Conservation (phyloP, 495 filamentous ascomycete genomes). For the Venustampulla echinocandica region DNA sequence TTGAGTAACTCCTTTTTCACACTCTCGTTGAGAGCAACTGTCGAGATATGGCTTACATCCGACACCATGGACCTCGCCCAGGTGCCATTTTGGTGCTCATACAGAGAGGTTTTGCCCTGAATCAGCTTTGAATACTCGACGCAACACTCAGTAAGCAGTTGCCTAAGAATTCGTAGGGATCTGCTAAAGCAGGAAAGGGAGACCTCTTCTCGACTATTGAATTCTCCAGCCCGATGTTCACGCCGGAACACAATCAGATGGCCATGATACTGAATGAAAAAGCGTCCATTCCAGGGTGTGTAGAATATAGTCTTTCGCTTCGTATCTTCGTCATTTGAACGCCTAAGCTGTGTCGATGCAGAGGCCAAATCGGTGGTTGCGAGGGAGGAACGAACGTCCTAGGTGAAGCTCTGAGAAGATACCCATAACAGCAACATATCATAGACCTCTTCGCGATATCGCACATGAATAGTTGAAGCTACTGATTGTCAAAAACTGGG, state of each 20-base stretch:
- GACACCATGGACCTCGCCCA: slow-evolving; percentile 2
- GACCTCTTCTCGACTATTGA: slow-evolving; percentile 7
- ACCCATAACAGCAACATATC: slow-evolving; percentile 11
- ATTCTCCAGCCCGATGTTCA: slow-evolving; percentile 7
- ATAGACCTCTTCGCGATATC: slow-evolving; percentile 7
- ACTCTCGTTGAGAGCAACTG: slow-evolving; percentile 7
- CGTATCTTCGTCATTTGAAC: slow-evolving; percentile 7
- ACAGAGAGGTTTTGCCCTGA: no score
- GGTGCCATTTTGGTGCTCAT: background rate
- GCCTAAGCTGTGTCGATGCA: slow-evolving; percentile 6
- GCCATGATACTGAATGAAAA: slow-evolving; percentile 10
- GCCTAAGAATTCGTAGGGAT: no score
- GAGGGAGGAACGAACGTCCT: slow-evolving; percentile 10
- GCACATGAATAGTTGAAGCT: slow-evolving; percentile 14
- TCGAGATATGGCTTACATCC: slow-evolving; percentile 8
- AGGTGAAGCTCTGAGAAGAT: slow-evolving; percentile 13
- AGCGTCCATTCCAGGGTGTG: slow-evolving; percentile 9
- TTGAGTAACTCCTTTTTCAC: slow-evolving; percentile 4
- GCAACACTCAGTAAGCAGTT: no score
- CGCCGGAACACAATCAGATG: slow-evolving; percentile 6
- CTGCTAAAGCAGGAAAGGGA: no score
- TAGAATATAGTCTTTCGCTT: slow-evolving; percentile 14
- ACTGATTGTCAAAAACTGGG: slow-evolving; percentile 12
- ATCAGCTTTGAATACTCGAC: no score
- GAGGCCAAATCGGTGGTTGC: slow-evolving; percentile 8